Evolutionary conservation across 257 asterid species (phyloP).

Genomic region (Lithospermum erythrorhizon): DNA sequence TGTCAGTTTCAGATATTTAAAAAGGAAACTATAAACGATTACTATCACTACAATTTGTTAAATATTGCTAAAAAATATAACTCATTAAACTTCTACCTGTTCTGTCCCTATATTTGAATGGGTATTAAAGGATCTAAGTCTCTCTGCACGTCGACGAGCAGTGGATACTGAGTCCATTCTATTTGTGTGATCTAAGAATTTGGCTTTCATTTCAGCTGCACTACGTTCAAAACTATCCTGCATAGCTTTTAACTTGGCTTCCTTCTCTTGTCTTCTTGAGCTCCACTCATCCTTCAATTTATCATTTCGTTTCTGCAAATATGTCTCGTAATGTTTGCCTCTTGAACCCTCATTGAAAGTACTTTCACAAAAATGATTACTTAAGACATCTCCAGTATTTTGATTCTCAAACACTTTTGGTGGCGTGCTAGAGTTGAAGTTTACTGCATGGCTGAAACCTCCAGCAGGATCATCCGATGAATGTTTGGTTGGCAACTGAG

Average conservation of each 20-base stretch:
- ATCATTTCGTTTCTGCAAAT: slow-evolving; percentile 80
- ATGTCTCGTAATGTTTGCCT: slow-evolving; percentile 61
- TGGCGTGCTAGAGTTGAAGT: slow-evolving; percentile 19
- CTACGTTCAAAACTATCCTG: slow-evolving; percentile 77
- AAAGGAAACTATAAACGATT: slow-evolving; percentile 17
- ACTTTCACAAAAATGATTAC: slow-evolving; percentile 41
- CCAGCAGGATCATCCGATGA: slow-evolving; percentile 28
- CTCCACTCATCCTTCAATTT: slow-evolving; percentile 88
- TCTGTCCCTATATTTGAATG: slow-evolving; percentile 42
- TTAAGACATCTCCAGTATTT: slow-evolving; percentile 29
- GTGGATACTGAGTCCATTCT: slow-evolving; percentile 29
- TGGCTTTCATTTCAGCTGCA: slow-evolving; percentile 72
- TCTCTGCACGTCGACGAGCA: slow-evolving; percentile 58
- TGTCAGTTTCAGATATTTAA: slow-evolving; percentile 34
- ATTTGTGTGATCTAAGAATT: slow-evolving; percentile 49
- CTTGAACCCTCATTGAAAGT: slow-evolving; percentile 58
- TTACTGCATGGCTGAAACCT: slow-evolving; percentile 32
- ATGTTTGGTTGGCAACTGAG: slow-evolving; percentile 19
- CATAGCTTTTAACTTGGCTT: slow-evolving; percentile 77
- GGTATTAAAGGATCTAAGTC: slow-evolving; percentile 58
- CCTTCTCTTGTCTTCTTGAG: slow-evolving; percentile 68
- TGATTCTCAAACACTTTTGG: slow-evolving; percentile 28
- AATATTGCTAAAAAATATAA: slow-evolving; percentile 4
- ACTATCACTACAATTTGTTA: slow-evolving; percentile 16
- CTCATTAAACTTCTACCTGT: slow-evolving; percentile 51